Evolutionary conservation across 768 basidiomycete species (phyloP), one percentile per base, ranked within the genome.

Genomic region (Tricholoma terreum): DNA sequence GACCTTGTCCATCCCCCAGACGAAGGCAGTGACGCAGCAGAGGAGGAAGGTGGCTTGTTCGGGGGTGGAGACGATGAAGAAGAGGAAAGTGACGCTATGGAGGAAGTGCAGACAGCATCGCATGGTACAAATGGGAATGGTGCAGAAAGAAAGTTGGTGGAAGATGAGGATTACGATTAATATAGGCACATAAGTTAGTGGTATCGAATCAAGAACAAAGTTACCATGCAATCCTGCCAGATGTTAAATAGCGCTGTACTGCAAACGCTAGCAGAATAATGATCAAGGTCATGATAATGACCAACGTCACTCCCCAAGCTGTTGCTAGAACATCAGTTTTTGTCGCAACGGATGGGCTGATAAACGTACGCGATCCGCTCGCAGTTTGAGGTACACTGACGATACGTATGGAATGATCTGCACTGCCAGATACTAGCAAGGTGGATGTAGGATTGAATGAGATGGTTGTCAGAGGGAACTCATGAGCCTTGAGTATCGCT

Each of bases 401-500:
- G 42, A 94, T 76, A 27, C 95, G 84, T 17, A 98, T 75, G 2
- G 89, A 84, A 69, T 91, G 94, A 73, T 98, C 96, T 7, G 92
- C 90, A 63, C 94, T 94, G 15, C 90, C 95, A 5, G 92, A 92
- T 17, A 95, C 82, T 3, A 99, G 79, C 11, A 95, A 62, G n/a
- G 79, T 84, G 11, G 88, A 86, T 6, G 84, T 78, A 1, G 94
- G 88, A 67, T 89, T 96, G 79, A 99, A 99, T 57, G 83, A 83
- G 55, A 99, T 73, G 4, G 90, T 85, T 1, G 97, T 98, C 5
- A 92, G 84, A 4, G 97, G 91, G 70, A 98, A 94, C 58, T 95
- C 94, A 71, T 98, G 96, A 0, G 97, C 91, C 71, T 91, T 92
- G 57, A 98, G 77, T 59, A 99, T 97, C 17, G 86, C 86, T 30